phyloP scores from a whole-genome alignment of 768 basidiomycete species.

The Suillus subaureus region DNA sequence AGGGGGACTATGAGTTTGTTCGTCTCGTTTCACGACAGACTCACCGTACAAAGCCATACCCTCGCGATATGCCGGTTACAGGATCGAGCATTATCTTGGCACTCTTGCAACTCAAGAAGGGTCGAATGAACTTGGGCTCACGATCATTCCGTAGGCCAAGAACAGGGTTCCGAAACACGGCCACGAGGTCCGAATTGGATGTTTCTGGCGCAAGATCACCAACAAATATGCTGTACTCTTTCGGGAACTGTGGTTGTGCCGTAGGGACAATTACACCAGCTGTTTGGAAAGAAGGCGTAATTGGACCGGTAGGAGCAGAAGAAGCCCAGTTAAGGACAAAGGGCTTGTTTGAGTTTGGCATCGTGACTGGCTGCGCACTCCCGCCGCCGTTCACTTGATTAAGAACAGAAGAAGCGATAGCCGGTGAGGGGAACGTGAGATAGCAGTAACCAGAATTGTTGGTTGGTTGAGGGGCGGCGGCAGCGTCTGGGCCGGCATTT shows the following conservation, averaged over 20 bases:
- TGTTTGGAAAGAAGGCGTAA: conserved; percentile 33
- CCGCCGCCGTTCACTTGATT: conserved; percentile 57
- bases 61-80: conserved; percentile 83
- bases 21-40: conserved; percentile 20
- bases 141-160: conserved; percentile 83
- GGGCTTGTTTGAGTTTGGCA: conserved; percentile 86
- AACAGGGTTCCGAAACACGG: conserved; percentile 88
- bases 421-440: conserved; percentile 77
- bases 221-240: conserved; percentile 94
- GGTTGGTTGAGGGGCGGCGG: conserved; percentile 56
- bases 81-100: conserved; percentile 96
- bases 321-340: conserved; percentile 84
- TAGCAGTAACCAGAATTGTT: conserved; percentile 91
- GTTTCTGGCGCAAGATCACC: conserved; percentile 93
- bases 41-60: conserved; percentile 91
- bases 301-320: conserved; percentile 38
- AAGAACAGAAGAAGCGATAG: conserved; percentile 71
- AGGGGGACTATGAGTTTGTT: neutral
- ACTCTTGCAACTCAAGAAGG: conserved; percentile 91
- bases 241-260: conserved; percentile 61
- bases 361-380: conserved; percentile 51
- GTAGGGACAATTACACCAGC: conserved; percentile 29
- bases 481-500: conserved; percentile 56
- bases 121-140: conserved; percentile 85
- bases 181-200: conserved; percentile 94